phyloP scores from a whole-genome alignment of 2,329 filamentous ascomycete genomes.

The Neonectria ditissima region DNA sequence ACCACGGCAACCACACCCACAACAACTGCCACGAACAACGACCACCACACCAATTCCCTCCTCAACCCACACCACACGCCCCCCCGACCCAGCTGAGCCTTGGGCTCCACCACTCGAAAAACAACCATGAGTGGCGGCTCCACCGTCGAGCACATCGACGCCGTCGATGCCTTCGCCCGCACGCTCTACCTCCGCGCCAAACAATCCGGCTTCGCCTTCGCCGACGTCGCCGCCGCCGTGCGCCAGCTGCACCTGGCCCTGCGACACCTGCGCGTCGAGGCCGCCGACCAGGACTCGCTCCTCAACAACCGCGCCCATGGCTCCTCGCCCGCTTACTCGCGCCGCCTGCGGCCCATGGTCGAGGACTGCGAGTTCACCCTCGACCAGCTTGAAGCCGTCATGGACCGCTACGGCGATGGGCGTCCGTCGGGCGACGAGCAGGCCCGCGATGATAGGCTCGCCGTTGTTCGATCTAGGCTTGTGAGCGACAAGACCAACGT shows the following conservation, averaged over 20 bases:
- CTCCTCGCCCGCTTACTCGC: constrained; percentile 55
- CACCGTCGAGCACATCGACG: constrained; percentile 62
- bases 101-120: constrained; percentile 7
- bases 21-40: background rate
- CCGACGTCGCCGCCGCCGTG: constrained; percentile 62
- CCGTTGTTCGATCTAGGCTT: constrained; percentile 59
- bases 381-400: constrained; percentile 64
- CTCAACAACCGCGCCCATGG: constrained; percentile 57
- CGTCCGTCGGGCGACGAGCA: constrained; percentile 45
- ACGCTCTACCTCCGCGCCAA: constrained; percentile 67
- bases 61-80: background rate
- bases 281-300: constrained; percentile 66
- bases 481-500: constrained; percentile 64
- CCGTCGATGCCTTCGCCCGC: constrained; percentile 66
- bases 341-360: constrained; percentile 64
- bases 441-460: constrained; percentile 53
- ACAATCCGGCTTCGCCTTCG: constrained; percentile 59
- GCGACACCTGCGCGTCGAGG: constrained; percentile 69
- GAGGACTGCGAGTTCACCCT: constrained; percentile 68
- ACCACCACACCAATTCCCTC: background rate
- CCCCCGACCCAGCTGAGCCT: background rate
- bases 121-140: constrained; percentile 50
- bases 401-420: constrained; percentile 59
- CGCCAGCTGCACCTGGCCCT: constrained; percentile 67
- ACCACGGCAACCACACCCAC: background rate